phyloP scores from a whole-genome alignment of 345 rosid species.

The Hibiscus mutabilis region DNA sequence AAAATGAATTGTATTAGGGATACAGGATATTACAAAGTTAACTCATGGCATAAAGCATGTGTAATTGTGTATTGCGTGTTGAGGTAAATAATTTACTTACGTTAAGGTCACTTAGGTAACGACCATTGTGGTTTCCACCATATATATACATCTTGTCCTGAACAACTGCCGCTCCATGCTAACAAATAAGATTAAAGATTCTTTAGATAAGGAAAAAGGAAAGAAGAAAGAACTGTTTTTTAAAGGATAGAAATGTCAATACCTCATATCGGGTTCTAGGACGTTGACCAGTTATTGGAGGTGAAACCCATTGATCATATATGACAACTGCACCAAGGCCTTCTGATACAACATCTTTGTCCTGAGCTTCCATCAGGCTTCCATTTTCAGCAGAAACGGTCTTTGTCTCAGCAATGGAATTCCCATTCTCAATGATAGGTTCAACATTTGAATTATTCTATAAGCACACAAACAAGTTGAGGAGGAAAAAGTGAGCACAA shows the following conservation, averaged over 20 bases:
- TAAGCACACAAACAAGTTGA: not conserved
- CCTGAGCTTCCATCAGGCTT: not conserved
- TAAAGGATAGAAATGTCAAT: not conserved
- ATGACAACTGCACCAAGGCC: not conserved
- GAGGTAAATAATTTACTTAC: conserved; percentile 44
- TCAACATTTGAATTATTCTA: not conserved
- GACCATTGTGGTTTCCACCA: conserved; percentile 99
- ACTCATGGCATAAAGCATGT: not conserved
- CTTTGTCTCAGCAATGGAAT: not conserved
- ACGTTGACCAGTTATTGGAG: not conserved
- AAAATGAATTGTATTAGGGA: not conserved
- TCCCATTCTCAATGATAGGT: not conserved
- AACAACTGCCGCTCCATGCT: conserved; percentile 92
- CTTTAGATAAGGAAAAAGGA: conserved; percentile 18
- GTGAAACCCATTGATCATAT: not conserved
- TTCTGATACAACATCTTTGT: not conserved
- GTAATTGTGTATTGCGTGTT: not conserved
- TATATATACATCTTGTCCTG: conserved; percentile 88
- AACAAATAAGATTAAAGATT: conserved; percentile 21
- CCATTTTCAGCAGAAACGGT: not conserved
- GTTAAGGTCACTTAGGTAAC: conserved; percentile 88
- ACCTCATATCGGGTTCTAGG: not conserved
- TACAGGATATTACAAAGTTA: not conserved
- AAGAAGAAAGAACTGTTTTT: conserved; percentile 12
- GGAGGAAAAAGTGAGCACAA: not conserved